A percentile compares a stretch with the other conserved stretches of the same genome.
These are phyloP conservation scores for Hypocreales sp. DNA, from an alignment of 2,329 filamentous ascomycete species.

Conservation along the genomic window DNA sequence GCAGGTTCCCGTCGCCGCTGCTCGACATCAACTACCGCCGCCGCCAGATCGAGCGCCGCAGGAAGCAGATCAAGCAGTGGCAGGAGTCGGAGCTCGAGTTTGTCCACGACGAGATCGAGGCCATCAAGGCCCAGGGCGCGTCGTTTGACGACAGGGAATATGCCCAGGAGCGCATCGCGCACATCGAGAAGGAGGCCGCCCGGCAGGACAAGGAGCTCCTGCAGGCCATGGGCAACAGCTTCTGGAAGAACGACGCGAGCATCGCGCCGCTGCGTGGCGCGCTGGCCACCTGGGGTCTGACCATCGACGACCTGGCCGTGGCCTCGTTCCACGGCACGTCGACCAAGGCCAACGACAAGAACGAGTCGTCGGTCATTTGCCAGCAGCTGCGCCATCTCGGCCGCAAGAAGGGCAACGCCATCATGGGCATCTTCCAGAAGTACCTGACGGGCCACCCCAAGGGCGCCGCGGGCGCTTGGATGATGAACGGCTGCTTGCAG, in stretches of 20 bases:
- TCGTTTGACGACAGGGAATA: constrained; percentile 75
- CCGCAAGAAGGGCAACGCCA: constrained; percentile 87
- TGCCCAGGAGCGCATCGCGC: constrained; percentile 64
- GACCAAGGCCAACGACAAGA: constrained; percentile 98
- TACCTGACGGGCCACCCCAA: constrained; percentile 98
- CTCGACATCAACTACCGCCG: constrained; percentile 96
- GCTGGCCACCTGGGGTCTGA: constrained; percentile 93
- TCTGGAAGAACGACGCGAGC: constrained; percentile 91
- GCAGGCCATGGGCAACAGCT: constrained; percentile 88
- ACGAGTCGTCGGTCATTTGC: constrained; percentile 95
- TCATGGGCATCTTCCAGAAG: constrained; percentile 98
- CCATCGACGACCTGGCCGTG: constrained; percentile 86
- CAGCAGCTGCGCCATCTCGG: constrained; percentile 91
- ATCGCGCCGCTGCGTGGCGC: constrained; percentile 94
- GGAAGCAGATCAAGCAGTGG: constrained; percentile 91
- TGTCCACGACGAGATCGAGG: constrained; percentile 79
- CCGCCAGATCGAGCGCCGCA: constrained; percentile 85
- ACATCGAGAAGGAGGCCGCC: constrained; percentile 73
- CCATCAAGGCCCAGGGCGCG: constrained; percentile 67
- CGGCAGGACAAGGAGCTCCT: constrained; percentile 90
- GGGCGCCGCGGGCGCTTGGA: constrained; percentile 98
- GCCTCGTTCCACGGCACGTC: constrained; percentile 99
- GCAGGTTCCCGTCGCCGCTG: constrained; percentile 88
- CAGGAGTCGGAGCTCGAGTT: constrained; percentile 90
- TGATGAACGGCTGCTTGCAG: constrained; percentile 97